Evolutionary conservation across 371 early-diverging fungal species (phyloP), one percentile per base, ranked within the genome.

Genomic region (Mortierella sp.): DNA sequence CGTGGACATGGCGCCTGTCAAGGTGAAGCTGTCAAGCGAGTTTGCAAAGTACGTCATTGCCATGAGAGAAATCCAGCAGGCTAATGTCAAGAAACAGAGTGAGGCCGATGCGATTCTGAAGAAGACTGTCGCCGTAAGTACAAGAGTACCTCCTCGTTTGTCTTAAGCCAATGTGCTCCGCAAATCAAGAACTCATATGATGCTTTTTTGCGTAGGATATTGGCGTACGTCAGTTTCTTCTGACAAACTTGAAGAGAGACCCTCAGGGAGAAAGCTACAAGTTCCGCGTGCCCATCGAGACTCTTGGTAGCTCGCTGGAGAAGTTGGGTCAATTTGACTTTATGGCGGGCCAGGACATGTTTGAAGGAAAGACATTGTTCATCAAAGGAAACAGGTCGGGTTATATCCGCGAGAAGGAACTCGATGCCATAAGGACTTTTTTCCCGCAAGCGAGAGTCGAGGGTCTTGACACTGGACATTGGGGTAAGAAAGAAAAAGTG

Each of bases 401-500:
- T 12, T 94, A 95, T 63, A 64, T 91, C 23, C 76, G 75, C 24
- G 89, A 87, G 0, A 65, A 83, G 19, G 64, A 80, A 23, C 68
- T 81, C 6, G 68, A 80, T 23, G 81, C 56, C n/a, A 90, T 96
- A 52, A 51, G 78, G 30, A 37, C 51, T 15, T 82, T 85, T 56
- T 96, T 96, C 65, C 92, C 94, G 0, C 72, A 89, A 31, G 81
- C 89, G 12, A 62, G 80, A 31, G 56, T 95, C 30, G 81, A 81
- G 24, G 81, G 84, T 43, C 65, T 96, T 7, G 88, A 93, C 41
- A 84, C 95, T 12, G 95, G 95, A 1, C 96, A 96, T 70, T 96
- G 96, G 94, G 92, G 94, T 94, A 87, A 82, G 80, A 17, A 11
- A n/a, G n/a, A n/a, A n/a, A n/a, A n/a, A n/a, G n/a, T n/a, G n/a